A percentile compares a stretch with the other conserved stretches of the same genome.
phyloP scores from a whole-genome alignment of 805 yeast genomes.

The Sugiyamaella mastotermitis region DNA sequence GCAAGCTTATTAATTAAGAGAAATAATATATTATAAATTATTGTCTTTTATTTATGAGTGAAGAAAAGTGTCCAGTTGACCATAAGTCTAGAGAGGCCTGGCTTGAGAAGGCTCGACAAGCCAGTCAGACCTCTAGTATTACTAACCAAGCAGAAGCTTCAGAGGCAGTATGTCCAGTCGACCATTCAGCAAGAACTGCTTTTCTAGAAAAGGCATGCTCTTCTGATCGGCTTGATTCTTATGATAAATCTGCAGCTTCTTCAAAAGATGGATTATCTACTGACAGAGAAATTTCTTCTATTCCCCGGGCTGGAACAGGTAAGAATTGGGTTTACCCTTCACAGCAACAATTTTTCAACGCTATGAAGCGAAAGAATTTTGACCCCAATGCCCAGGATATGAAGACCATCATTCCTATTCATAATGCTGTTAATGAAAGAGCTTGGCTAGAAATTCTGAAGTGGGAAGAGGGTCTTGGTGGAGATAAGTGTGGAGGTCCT shows the following conservation, averaged over 20 bases:
- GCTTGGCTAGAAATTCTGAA: conserved; percentile 79
- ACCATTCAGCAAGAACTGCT: conserved; percentile 35
- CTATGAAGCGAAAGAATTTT: conserved; percentile 90
- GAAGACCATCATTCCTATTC: conserved; percentile 89
- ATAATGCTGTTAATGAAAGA: conserved; percentile 86
- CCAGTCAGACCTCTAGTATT: conserved; percentile 10
- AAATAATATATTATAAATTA: too few relatives aligned
- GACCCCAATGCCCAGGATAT: conserved; percentile 75
- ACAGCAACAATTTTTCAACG: conserved; percentile 88
- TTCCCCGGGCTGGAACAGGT: conserved; percentile 65
- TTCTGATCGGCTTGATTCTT: conserved; percentile 17
- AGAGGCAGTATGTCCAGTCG: conserved; percentile 56
- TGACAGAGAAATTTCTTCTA: conserved; percentile 73
- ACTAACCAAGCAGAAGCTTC: not conserved
- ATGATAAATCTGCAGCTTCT: conserved; percentile 1
- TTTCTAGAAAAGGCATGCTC: conserved; percentile 38
- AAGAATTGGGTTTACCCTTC: conserved; percentile 93
- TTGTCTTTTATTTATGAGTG: conserved; percentile 1
- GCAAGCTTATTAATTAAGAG: not conserved
- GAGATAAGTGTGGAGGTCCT: conserved; percentile 67
- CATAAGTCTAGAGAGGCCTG: conserved; percentile 33
- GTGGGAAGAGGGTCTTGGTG: conserved; percentile 58
- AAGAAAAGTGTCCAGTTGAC: conserved; percentile 45
- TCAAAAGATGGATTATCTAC: conserved; percentile 42
- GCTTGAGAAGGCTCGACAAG: conserved; percentile 15